Percentiles rank a stretch among this genome's conserved stretches.
These are phyloP conservation scores for Camellia sinensis DNA, from an alignment of 148 eudicot genomes.

Conservation along the genomic window DNA sequence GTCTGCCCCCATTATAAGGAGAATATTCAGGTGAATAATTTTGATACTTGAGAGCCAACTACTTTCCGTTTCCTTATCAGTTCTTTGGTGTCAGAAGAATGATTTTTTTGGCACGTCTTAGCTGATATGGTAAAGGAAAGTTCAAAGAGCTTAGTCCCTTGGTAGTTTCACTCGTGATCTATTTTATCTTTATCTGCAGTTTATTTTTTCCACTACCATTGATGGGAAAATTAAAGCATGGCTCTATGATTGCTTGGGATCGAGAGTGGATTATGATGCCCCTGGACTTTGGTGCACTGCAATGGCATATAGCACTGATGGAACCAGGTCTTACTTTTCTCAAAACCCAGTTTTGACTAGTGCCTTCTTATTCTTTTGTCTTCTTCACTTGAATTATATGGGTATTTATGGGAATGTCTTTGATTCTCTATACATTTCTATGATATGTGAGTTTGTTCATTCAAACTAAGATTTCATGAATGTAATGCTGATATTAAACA, in stretches of 20 bases:
- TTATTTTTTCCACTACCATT: slow-evolving; percentile 64
- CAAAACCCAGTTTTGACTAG: background rate
- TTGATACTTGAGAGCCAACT: background rate
- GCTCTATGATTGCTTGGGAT: slow-evolving; percentile 61
- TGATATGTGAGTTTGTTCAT: too few relatives aligned
- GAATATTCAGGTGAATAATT: slow-evolving; percentile 36
- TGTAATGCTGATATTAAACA: too few relatives aligned
- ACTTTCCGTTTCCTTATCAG: background rate
- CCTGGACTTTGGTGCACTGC: slow-evolving; percentile 63
- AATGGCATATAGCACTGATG: slow-evolving; percentile 71
- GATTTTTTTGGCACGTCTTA: background rate
- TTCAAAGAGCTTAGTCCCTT: background rate
- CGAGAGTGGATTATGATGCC: slow-evolving; percentile 64
- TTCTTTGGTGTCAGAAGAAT: background rate
- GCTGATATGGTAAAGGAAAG: background rate
- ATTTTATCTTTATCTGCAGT: slow-evolving; percentile 32
- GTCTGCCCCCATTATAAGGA: slow-evolving; percentile 53
- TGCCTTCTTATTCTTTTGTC: background rate
- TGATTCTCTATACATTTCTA: too few relatives aligned
- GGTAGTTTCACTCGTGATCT: background rate
- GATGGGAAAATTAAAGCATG: slow-evolving; percentile 75
- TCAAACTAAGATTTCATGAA: too few relatives aligned
- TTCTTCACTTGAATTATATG: background rate
- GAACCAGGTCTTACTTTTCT: slow-evolving; percentile 39
- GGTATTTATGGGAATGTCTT: too few relatives aligned